Evolutionary conservation across 768 basidiomycete species (phyloP).

Genomic region (Auricularia cornea): DNA sequence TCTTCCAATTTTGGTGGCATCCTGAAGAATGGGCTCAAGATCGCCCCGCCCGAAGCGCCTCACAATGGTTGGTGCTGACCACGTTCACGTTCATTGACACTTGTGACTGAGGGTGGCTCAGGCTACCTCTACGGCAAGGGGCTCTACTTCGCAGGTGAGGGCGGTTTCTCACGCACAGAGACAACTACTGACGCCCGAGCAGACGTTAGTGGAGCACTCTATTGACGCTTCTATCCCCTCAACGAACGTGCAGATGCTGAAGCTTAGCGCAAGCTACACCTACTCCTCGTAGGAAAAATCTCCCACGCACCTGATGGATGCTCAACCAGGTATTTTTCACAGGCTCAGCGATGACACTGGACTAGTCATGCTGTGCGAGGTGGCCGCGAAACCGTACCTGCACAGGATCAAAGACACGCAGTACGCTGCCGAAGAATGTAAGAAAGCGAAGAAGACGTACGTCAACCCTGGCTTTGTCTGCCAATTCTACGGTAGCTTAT

Average conservation of each 20-base stretch:
- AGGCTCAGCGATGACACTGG: constrained; percentile 45
- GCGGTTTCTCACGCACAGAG: background rate
- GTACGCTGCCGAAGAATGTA: constrained; percentile 42
- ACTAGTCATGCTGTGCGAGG: constrained; percentile 51
- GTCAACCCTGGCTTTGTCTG: constrained; percentile 6
- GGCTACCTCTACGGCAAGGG: constrained; percentile 59
- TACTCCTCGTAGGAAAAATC: background rate
- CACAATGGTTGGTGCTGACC: background rate
- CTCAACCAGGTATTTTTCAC: background rate
- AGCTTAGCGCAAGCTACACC: constrained; percentile 26
- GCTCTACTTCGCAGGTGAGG: constrained; percentile 55
- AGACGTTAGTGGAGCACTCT: background rate
- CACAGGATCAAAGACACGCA: constrained; percentile 41
- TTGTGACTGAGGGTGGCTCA: constrained; percentile 31
- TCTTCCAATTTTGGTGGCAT: constrained; percentile 53
- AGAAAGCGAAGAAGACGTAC: constrained; percentile 30
- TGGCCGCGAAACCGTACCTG: constrained; percentile 47
- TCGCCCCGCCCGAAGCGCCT: constrained; percentile 48
- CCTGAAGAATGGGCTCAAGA: constrained; percentile 51
- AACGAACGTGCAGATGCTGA: constrained; percentile 48
- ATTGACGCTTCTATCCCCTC: background rate
- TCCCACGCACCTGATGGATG: background rate
- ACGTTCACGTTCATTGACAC: constrained; percentile 19
- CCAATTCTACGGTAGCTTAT: background rate
- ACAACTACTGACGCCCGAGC: background rate